Evolutionary conservation across 2,329 filamentous ascomycete genomes (phyloP).

Genomic region (Fusarium metavorans): DNA sequence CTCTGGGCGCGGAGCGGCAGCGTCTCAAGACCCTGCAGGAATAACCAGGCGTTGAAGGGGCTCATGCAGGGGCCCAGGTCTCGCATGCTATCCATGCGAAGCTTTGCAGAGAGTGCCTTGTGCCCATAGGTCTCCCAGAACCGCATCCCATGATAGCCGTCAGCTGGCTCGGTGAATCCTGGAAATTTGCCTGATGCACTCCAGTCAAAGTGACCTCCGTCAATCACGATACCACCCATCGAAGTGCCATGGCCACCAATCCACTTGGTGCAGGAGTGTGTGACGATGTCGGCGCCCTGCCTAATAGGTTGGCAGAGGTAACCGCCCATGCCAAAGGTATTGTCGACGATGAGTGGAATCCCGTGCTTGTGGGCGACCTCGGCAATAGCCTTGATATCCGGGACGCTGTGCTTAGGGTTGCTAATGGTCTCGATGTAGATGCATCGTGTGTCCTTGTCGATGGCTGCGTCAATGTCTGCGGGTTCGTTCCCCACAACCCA

Average conservation of each 20-base stretch:
- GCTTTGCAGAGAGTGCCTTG: not conserved
- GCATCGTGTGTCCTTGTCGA: conserved; percentile 5
- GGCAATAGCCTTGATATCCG: conserved; percentile 4
- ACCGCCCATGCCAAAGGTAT: conserved; percentile 1
- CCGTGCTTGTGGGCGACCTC: not conserved
- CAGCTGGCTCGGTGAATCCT: not conserved
- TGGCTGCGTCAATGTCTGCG: not conserved
- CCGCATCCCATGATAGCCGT: not conserved
- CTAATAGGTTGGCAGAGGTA: conserved; percentile 5
- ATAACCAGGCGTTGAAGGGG: not conserved
- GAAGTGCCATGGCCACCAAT: conserved; percentile 95
- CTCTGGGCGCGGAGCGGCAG: conserved; percentile 4
- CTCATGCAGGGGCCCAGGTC: not conserved
- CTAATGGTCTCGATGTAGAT: conserved; percentile 15
- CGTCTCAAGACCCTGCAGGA: conserved; percentile 9
- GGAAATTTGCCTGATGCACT: conserved; percentile 61
- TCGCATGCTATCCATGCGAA: conserved; percentile 1
- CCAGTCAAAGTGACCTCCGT: conserved; percentile 94
- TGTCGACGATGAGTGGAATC: conserved; percentile 1
- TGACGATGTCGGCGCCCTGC: conserved; percentile 80
- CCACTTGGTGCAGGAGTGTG: conserved; percentile 96
- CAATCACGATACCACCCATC: conserved; percentile 87
- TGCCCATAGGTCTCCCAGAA: not conserved
- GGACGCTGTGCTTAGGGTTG: conserved; percentile 5
- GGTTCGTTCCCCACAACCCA: not conserved